Evolutionary conservation across 2,329 filamentous ascomycete species (phyloP).

Genomic region (Fusarium paranaense): DNA sequence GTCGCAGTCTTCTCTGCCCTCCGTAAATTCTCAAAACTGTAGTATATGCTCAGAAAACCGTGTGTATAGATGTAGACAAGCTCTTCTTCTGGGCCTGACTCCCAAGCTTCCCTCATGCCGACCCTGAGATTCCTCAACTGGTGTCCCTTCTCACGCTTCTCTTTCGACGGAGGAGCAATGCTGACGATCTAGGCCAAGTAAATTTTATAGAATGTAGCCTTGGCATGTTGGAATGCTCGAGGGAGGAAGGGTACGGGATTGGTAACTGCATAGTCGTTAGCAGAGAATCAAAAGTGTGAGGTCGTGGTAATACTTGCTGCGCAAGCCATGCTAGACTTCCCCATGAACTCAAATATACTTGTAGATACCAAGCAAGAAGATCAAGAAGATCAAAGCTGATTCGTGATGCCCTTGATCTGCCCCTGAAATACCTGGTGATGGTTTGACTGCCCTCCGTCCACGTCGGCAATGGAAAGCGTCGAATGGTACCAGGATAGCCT

Average conservation of each 20-base stretch:
- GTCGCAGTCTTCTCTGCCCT: not conserved
- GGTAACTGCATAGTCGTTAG: not conserved
- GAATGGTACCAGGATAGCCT: not conserved
- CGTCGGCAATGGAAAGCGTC: not conserved
- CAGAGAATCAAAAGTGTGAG: not conserved
- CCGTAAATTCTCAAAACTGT: not conserved
- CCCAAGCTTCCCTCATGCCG: not conserved
- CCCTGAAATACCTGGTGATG: not conserved
- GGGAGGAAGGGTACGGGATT: not conserved
- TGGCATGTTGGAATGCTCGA: not conserved
- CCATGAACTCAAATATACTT: not conserved
- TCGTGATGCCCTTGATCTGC: too few relatives aligned
- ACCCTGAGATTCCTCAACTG: not conserved
- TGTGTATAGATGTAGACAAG: not conserved
- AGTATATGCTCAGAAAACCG: not conserved
- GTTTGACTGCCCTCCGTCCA: not conserved
- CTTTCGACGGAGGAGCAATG: not conserved
- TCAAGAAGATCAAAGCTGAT: not conserved
- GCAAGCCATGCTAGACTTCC: not conserved
- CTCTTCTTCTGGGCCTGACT: not conserved
- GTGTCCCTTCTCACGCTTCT: not conserved
- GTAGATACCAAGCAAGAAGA: not conserved
- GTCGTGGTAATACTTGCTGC: not conserved
- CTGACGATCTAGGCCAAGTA: too few relatives aligned
- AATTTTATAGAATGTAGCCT: not conserved